phyloP scores from a whole-genome alignment of 225 moss, liverwort and hornwort species.

The Sphagnum contortum region DNA sequence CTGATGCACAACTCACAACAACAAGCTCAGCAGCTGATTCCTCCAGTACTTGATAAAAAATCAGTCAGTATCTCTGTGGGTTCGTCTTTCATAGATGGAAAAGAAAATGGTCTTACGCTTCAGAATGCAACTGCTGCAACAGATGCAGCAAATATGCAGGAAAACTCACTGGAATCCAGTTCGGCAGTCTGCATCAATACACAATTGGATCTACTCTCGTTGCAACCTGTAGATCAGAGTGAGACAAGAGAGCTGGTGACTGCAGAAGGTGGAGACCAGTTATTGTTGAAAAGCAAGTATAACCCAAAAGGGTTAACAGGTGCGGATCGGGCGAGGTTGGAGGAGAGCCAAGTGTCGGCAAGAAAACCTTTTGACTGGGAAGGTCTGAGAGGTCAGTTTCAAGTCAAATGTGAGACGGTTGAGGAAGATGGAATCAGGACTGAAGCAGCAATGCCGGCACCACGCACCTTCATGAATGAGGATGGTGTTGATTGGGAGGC shows the following conservation, averaged over 20 bases:
- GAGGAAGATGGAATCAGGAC: constrained; percentile 12
- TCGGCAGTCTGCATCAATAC: no score
- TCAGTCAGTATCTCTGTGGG: no score
- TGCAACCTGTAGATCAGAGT: no score
- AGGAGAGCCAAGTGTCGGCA: not conserved
- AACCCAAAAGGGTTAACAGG: constrained; percentile 4
- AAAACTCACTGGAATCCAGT: no score
- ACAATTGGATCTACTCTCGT: no score
- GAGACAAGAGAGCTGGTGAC: constrained; percentile 4
- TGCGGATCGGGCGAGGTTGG: not conserved
- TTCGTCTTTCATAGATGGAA: no score
- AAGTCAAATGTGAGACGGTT: not conserved
- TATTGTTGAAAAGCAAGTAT: constrained; percentile 19
- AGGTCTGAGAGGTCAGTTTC: not conserved
- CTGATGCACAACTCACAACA: no score
- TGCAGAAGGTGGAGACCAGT: not conserved
- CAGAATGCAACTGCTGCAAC: not conserved
- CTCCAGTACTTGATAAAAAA: no score
- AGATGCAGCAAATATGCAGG: no score
- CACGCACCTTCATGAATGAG: constrained; percentile 8
- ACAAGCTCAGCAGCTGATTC: no score
- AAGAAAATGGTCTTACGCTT: not conserved
- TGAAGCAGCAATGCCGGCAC: constrained; percentile 8
- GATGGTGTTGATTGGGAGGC: no score
- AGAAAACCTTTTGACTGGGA: constrained; percentile 3